These are phyloP conservation scores for Salix viminalis DNA, from an alignment of 345 rosid genomes.

Conservation along the genomic window DNA sequence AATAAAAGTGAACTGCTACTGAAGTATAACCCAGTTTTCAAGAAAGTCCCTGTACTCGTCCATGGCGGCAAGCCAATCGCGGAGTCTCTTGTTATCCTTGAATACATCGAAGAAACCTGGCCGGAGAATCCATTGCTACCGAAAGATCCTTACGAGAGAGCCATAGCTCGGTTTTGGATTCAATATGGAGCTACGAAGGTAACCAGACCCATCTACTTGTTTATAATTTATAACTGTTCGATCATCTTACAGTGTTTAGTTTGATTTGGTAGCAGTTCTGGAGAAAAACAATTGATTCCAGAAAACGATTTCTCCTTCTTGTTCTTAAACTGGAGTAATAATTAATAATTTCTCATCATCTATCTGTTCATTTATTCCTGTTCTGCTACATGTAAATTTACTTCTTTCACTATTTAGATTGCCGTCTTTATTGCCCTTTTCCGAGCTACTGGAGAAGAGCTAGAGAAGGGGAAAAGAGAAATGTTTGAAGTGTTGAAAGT, in stretches of 20 bases:
- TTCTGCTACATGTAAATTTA: neutral
- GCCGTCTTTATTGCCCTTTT: neutral
- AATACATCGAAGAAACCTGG: constrained; percentile 21
- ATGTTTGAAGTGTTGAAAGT: neutral
- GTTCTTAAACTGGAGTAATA: too few species aligned
- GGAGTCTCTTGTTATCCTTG: constrained; percentile 11
- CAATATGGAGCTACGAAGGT: constrained; percentile 4
- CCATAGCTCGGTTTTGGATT: constrained; percentile 18
- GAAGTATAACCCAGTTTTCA: constrained; percentile 11
- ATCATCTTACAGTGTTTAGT: neutral
- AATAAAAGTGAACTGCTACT: constrained; percentile 9
- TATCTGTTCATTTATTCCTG: neutral
- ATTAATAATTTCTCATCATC: neutral
- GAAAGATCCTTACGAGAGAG: constrained; percentile 6
- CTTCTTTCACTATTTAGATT: neutral
- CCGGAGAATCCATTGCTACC: constrained; percentile 13
- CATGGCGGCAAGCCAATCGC: constrained; percentile 3
- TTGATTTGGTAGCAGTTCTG: neutral
- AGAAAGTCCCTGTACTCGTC: constrained; percentile 9
- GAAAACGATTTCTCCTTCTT: too few species aligned
- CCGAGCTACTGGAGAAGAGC: neutral
- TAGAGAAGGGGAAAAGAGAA: constrained; percentile 6
- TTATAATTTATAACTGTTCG: neutral
- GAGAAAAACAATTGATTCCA: too few species aligned
- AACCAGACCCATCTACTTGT: neutral